Percentiles rank a stretch among this genome's conserved stretches.
Evolutionary conservation across 768 basidiomycete species (phyloP).

Genomic region (Mycena venus): DNA sequence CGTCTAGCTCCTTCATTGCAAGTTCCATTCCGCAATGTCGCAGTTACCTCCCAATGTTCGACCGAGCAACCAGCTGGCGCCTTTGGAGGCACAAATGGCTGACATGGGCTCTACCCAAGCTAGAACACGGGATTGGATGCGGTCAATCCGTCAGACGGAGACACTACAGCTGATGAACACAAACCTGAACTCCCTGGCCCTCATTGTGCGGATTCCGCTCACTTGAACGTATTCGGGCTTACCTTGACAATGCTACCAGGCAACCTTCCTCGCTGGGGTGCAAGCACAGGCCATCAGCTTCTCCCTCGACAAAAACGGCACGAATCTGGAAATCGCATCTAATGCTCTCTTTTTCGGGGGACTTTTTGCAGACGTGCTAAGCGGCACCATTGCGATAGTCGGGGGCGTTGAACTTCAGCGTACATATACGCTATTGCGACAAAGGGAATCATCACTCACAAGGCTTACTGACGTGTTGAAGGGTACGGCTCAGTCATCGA

Average conservation of each 20-base stretch:
- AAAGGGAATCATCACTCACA: neutral
- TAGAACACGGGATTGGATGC: neutral
- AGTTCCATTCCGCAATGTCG: too few species aligned
- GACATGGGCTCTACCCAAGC: neutral
- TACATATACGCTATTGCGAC: constrained; percentile 4
- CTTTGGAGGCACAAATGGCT: too few species aligned
- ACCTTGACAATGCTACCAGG: too few species aligned
- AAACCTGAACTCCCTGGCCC: constrained; percentile 23
- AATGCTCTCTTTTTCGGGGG: constrained; percentile 25
- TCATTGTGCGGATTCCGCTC: too few species aligned
- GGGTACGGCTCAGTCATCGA: neutral
- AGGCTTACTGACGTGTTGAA: neutral
- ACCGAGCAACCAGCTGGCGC: too few species aligned
- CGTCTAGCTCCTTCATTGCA: too few species aligned
- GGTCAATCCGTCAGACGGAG: constrained; percentile 1
- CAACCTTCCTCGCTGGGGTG: constrained; percentile 26
- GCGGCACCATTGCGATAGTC: constrained; percentile 15
- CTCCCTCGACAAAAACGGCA: neutral
- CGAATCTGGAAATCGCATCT: constrained; percentile 7
- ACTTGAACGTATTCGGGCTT: too few species aligned
- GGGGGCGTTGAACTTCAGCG: constrained; percentile 16
- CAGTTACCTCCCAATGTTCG: too few species aligned
- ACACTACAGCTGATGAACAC: constrained; percentile 4
- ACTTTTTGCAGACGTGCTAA: constrained; percentile 18
- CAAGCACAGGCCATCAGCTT: too few species aligned